Percentiles rank a stretch among this genome's conserved stretches.
Evolutionary conservation across 176 grass and related monocot species (phyloP).

Genomic region (Carex littledalei): DNA sequence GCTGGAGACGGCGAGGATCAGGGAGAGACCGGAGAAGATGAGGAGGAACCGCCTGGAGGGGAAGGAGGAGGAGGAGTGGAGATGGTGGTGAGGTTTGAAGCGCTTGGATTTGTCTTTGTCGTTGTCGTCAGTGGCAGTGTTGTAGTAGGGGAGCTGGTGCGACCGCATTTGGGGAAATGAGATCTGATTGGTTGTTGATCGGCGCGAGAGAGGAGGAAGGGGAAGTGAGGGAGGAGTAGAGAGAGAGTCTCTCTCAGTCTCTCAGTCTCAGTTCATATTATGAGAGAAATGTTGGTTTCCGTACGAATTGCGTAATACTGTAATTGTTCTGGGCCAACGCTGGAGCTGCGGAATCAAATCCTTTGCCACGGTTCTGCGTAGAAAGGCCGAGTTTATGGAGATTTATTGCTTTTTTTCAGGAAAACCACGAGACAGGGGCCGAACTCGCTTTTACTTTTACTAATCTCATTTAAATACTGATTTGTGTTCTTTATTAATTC

Average conservation of each 20-base stretch:
- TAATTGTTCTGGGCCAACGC: neutral
- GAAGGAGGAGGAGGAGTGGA: constrained; percentile 1
- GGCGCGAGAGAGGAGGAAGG: neutral
- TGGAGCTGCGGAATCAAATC: neutral
- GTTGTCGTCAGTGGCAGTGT: constrained; percentile 32
- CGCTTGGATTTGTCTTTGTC: constrained; percentile 66
- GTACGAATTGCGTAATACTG: neutral
- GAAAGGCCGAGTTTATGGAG: neutral
- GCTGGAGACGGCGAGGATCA: constrained; percentile 44
- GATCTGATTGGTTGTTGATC: constrained; percentile 33
- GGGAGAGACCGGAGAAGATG: constrained; percentile 46
- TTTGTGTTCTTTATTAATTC: neutral
- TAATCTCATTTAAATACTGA: neutral
- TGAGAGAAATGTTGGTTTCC: neutral
- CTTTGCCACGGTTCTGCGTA: neutral
- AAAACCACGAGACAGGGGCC: neutral
- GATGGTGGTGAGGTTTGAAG: constrained; percentile 21
- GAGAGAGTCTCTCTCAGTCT: neutral
- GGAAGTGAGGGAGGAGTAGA: neutral
- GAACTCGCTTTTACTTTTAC: neutral
- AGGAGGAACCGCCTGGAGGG: constrained; percentile 35
- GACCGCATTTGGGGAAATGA: constrained; percentile 44
- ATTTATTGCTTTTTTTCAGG: neutral
- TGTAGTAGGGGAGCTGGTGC: constrained; percentile 40
- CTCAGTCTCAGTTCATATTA: neutral